Evolutionary conservation across 768 basidiomycete genomes (phyloP), one percentile per base, ranked within the genome.

Genomic region (Lactarius deliciosus): DNA sequence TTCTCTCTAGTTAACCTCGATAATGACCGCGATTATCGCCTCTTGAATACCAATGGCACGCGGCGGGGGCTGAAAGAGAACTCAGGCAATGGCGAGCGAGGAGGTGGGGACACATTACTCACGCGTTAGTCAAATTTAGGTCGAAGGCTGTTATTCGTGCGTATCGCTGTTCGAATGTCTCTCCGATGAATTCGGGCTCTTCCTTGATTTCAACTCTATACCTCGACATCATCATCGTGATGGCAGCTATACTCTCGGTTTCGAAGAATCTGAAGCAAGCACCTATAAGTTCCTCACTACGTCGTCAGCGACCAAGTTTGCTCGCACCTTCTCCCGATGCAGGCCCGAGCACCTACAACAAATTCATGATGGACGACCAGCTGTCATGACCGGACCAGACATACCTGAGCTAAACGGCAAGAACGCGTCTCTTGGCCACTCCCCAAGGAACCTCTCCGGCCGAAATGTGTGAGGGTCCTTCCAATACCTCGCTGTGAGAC

Each of bases 151-250:
- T 60, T 15, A 70, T 11, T 13, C 69, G 69, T n/a, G 72, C 75
- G 62, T 76, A 81, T 50, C 78, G 76, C 64, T 81, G 74, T 65
- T 81, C 81, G 55, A 82, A 80, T 0, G 80, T 77, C 70, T 83
- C 83, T 8, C 71, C 62, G 0, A 77, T 75, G 68, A 81, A 84
- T 63, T 82, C 74, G 76, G 68, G 78, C 53, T 85, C 83, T 47
- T 83, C 82, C 65, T 82, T 82, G 40, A 85, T 66, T 53, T 79
- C 77, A 57, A 85, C 78, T 63, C 77, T 81, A 70, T 83, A 85
- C 38, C 68, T 75, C 5, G 75, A 77, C 5, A 84, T 71, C 34
- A 86, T 70, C 74, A 82, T 77, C 5, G 81, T 80, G 36, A 86
- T 72, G 57, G 79, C 76, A 0, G 81, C 83, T 53, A 83, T 75